phyloP scores from a whole-genome alignment of 805 yeast species.

The Ogataea siamensis region DNA sequence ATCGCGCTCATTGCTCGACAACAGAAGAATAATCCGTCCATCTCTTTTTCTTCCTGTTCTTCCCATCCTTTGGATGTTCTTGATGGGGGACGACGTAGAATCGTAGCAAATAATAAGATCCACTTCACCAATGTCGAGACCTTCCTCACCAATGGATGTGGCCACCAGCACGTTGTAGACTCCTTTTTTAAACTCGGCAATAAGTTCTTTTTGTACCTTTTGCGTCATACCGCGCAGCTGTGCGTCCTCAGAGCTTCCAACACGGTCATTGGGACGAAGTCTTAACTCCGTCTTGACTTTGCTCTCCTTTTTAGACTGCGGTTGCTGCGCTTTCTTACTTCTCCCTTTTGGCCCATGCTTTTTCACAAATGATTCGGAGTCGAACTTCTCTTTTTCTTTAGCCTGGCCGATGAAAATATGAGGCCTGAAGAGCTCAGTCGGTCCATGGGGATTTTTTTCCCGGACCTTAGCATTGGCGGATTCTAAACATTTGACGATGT shows the following conservation, averaged over 20 bases:
- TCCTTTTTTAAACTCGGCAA: conserved; percentile 71
- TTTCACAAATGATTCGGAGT: conserved; percentile 47
- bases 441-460: conserved; percentile 24
- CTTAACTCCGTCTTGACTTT: conserved; percentile 30
- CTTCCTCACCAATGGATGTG: conserved; percentile 98
- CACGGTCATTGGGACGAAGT: conserved; percentile 36
- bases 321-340: conserved; percentile 31
- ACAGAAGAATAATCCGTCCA: conserved; percentile 74
- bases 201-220: conserved; percentile 76
- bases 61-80: conserved; percentile 94
- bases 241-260: conserved; percentile 71
- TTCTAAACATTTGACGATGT: conserved; percentile 69
- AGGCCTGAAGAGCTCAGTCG: conserved; percentile 47
- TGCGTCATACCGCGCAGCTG: conserved; percentile 88
- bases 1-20: conserved; percentile 71
- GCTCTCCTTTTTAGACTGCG: conserved; percentile 32
- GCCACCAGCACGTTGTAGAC: conserved; percentile 81
- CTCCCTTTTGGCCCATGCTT: conserved; percentile 43
- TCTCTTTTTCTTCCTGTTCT: conserved; percentile 95
- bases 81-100: conserved; percentile 89
- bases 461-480: conserved; percentile 24
- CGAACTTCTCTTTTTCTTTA: conserved; percentile 66
- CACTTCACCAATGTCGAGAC: conserved; percentile 96
- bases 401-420: conserved; percentile 95
- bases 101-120: conserved; percentile 92